phyloP scores from a whole-genome alignment of 225 moss, liverwort and hornwort species.

The Marchantia paleacea region DNA sequence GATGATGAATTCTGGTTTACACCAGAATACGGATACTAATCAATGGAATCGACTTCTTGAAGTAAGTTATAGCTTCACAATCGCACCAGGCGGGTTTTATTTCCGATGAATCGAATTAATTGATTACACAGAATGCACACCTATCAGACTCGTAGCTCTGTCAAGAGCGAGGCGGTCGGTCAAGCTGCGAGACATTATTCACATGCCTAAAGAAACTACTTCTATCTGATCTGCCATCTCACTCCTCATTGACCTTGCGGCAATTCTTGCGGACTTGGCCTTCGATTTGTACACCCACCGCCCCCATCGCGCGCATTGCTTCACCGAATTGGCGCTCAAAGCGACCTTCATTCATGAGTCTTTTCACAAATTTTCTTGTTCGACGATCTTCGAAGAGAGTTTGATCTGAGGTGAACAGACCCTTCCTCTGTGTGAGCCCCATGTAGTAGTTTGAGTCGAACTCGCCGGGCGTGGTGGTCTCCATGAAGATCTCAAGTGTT shows the following conservation, averaged over 20 bases:
- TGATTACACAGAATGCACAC: too few species aligned
- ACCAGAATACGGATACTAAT: too few species aligned
- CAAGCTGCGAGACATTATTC: not conserved
- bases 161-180: not conserved
- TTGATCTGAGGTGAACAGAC: conserved; percentile 12
- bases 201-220: not conserved
- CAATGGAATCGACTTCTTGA: too few species aligned
- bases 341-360: not conserved
- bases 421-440: not conserved
- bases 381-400: conserved; percentile 2
- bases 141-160: not conserved
- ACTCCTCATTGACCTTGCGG: not conserved
- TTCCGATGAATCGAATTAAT: too few species aligned
- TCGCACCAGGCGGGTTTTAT: too few species aligned
- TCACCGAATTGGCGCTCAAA: not conserved
- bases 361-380: not conserved
- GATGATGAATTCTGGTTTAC: too few species aligned
- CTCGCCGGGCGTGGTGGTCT: not conserved
- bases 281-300: not conserved
- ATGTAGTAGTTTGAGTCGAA: conserved; percentile 8
- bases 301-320: not conserved
- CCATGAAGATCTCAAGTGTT: not conserved
- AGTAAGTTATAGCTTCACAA: too few species aligned
- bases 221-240: not conserved
- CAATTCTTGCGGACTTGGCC: not conserved